Percentiles rank a stretch among this genome's conserved stretches.
These are phyloP conservation scores for Graphilbum fragrans DNA, from an alignment of 2,329 filamentous ascomycete species.

Conservation along the genomic window DNA sequence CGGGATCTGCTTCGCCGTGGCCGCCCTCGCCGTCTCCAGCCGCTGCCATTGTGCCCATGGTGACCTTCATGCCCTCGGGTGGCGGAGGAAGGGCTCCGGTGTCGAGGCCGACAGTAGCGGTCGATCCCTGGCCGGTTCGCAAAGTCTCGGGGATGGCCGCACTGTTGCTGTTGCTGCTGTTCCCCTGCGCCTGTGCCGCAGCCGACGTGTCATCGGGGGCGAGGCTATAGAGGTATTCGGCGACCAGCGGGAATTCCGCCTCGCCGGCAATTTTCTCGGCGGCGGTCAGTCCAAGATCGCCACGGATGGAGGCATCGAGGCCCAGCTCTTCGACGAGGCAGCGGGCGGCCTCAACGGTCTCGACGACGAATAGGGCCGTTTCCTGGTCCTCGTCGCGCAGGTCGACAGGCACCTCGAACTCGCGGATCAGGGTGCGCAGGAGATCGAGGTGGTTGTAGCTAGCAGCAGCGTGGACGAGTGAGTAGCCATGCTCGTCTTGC, in stretches of 20 bases:
- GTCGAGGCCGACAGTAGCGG: conserved; percentile 65
- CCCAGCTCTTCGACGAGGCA: conserved; percentile 74
- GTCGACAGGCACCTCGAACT: conserved; percentile 69
- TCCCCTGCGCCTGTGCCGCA: conserved; percentile 12
- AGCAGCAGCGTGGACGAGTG: conserved; percentile 80
- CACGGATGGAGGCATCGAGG: conserved; percentile 51
- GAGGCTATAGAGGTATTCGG: conserved; percentile 48
- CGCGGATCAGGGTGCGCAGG: conserved; percentile 59
- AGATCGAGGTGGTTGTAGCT: conserved; percentile 85
- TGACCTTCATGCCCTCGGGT: conserved; percentile 28
- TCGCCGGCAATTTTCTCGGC: conserved; percentile 69
- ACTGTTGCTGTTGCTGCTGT: conserved; percentile 9
- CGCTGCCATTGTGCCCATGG: background rate
- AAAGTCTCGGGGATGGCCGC: conserved; percentile 41
- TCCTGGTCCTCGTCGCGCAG: conserved; percentile 84
- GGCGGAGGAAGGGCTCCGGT: conserved; percentile 54
- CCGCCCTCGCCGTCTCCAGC: background rate
- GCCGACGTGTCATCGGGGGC: conserved; percentile 8
- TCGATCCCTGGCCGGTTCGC: conserved; percentile 67
- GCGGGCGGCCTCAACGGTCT: conserved; percentile 66
- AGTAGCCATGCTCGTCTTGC: conserved; percentile 90
- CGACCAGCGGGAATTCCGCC: conserved; percentile 64
- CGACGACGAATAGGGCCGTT: conserved; percentile 87
- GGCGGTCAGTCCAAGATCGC: conserved; percentile 68
- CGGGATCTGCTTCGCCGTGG: conserved; percentile 51